Conservation (phyloP, 202 grass and related monocot genomes). For the Hordeum pubiflorum region DNA sequence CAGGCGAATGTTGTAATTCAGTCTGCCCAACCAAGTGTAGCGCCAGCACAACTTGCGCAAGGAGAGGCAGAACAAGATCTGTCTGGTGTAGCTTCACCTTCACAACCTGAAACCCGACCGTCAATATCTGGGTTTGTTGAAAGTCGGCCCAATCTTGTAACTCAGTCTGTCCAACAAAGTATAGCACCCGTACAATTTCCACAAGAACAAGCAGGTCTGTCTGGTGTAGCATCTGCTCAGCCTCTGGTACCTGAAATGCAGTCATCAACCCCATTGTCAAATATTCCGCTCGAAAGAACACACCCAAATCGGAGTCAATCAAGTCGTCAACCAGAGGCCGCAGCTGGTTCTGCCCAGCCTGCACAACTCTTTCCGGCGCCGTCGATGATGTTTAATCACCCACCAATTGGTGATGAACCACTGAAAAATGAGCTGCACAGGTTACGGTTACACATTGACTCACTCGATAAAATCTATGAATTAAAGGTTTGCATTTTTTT, state of each 20-base stretch:
- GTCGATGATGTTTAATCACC: constrained; percentile 48
- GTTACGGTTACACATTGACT: constrained; percentile 48
- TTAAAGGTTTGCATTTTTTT: constrained; percentile 36
- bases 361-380: constrained; percentile 55
- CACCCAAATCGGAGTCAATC: neutral
- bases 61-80: neutral
- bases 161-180: neutral
- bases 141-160: neutral
- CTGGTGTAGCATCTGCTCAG: constrained; percentile 8
- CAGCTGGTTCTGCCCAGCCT: constrained; percentile 7
- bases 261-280: neutral
- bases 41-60: neutral
- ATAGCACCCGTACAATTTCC: neutral
- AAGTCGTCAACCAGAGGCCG: constrained; percentile 14
- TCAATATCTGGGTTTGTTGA: neutral
- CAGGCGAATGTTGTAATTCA: no score
- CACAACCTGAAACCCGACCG: neutral
- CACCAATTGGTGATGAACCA: constrained; percentile 44
- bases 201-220: neutral
- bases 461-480: constrained; percentile 44
- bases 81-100: neutral
- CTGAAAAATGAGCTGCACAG: constrained; percentile 74
- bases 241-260: constrained; percentile 27
- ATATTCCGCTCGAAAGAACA: constrained; percentile 26
- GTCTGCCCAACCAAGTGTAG: no score